Conservation (phyloP, 768 basidiomycete genomes). For the Daedaleopsis sinensis region DNA sequence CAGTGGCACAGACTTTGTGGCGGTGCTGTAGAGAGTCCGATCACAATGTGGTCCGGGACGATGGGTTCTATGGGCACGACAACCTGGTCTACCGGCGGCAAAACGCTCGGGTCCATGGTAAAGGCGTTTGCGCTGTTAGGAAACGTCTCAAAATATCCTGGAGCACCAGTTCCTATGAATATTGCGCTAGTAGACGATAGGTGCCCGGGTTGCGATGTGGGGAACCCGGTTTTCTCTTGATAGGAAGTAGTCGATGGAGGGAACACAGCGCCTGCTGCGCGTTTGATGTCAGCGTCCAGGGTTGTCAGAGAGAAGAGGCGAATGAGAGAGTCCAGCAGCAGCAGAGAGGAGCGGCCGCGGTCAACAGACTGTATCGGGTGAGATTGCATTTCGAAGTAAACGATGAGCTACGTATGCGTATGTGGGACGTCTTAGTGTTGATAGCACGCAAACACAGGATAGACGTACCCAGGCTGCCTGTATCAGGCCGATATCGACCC, state of each 20-base stretch:
- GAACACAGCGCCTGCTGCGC: slow-evolving; percentile 45
- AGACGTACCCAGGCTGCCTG: slow-evolving; percentile 60
- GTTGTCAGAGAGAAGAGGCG: slow-evolving; percentile 56
- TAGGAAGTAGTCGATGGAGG: slow-evolving; percentile 46
- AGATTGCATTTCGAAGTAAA: slow-evolving; percentile 71
- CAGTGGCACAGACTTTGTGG: slow-evolving; percentile 19
- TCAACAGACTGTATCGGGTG: slow-evolving; percentile 60
- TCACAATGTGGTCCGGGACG: slow-evolving; percentile 2
- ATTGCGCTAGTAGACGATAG: not conserved
- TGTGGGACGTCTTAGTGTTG: slow-evolving; percentile 26
- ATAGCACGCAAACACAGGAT: slow-evolving; percentile 22
- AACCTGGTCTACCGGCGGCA: not conserved
- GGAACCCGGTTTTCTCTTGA: slow-evolving; percentile 29
- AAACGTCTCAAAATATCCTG: not conserved
- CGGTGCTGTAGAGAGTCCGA: not conserved
- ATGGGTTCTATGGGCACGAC: not conserved
- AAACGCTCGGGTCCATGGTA: not conserved
- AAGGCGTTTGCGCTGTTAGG: too few species aligned
- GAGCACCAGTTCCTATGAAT: not conserved
- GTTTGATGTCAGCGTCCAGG: slow-evolving; percentile 51
- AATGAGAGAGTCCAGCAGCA: slow-evolving; percentile 69
- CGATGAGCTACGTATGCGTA: slow-evolving; percentile 52
- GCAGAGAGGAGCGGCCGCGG: slow-evolving; percentile 57
- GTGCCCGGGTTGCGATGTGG: not conserved
- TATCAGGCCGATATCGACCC: slow-evolving; percentile 73